Evolutionary conservation across 768 basidiomycete genomes (phyloP).

Genomic region (Leccinum truebloodii): DNA sequence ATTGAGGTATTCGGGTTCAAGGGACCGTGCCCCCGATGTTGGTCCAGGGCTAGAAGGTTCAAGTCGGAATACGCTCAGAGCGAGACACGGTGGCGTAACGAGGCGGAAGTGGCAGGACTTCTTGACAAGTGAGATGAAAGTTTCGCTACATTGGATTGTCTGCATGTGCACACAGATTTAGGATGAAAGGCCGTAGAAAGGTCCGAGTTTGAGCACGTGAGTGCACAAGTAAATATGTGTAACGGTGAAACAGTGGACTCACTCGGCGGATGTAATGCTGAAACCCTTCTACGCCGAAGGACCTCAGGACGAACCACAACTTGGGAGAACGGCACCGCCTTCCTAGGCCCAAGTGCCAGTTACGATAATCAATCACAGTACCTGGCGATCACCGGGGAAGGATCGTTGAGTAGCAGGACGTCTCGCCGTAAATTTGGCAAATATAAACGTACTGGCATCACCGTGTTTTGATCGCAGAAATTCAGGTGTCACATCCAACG

Average conservation of each 20-base stretch:
- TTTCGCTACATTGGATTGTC: slow-evolving; percentile 63
- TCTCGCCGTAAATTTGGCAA: too few relatives aligned
- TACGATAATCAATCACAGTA: slow-evolving; percentile 83
- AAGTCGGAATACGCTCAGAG: slow-evolving; percentile 77
- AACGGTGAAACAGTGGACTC: neutral
- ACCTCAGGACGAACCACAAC: slow-evolving; percentile 88
- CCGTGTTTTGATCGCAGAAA: slow-evolving; percentile 80
- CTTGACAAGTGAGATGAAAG: slow-evolving; percentile 56
- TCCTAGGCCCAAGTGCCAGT: slow-evolving; percentile 83
- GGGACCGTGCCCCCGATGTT: neutral
- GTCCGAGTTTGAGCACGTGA: neutral
- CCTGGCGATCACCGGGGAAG: slow-evolving; percentile 39
- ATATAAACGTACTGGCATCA: slow-evolving; percentile 57
- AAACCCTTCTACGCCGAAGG: slow-evolving; percentile 81
- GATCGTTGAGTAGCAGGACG: neutral
- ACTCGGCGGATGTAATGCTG: slow-evolving; percentile 63
- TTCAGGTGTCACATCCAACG: slow-evolving; percentile 84
- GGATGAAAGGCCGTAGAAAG: neutral
- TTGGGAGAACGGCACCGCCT: slow-evolving; percentile 91
- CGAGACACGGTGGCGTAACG: slow-evolving; percentile 68
- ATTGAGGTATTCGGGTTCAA: slow-evolving; percentile 50
- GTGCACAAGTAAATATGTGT: too few relatives aligned
- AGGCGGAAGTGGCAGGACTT: slow-evolving; percentile 57
- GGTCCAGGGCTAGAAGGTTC: slow-evolving; percentile 29
- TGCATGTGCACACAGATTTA: slow-evolving; percentile 26